These are phyloP conservation scores for Yarrowia osloensis DNA, from an alignment of 805 yeast genomes.

Conservation along the genomic window DNA sequence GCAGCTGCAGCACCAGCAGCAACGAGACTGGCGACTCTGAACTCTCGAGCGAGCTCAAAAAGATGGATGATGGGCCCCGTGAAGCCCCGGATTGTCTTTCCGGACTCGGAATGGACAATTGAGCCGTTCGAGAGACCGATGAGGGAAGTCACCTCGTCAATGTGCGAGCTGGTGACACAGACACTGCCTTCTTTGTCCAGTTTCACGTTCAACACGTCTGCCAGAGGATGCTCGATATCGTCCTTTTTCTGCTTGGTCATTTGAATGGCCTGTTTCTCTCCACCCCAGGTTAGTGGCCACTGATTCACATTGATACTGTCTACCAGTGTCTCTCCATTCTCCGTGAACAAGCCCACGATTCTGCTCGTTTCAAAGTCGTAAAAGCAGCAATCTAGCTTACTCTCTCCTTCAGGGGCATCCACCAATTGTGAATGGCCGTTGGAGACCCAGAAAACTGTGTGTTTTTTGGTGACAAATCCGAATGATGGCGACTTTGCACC, in stretches of 20 bases:
- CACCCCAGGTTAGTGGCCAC: conserved; percentile 6
- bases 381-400: not conserved
- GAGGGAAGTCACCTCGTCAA: not conserved
- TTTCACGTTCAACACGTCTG: not conserved
- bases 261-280: not conserved
- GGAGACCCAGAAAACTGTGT: conserved; percentile 17
- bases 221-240: not conserved
- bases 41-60: conserved; percentile 4
- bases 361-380: not conserved
- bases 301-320: not conserved
- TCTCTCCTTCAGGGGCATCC: not conserved
- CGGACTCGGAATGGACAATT: not conserved
- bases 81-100: conserved; percentile 3
- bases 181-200: not conserved
- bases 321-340: not conserved
- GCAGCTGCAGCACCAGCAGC: not conserved
- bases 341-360: not conserved
- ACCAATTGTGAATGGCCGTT: conserved; percentile 20
- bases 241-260: not conserved
- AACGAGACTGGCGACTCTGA: not conserved
- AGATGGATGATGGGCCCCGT: not conserved
- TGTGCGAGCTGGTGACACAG: not conserved
- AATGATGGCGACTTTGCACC: not conserved
- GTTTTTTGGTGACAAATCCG: not conserved
- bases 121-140: conserved; percentile 12